phyloP scores from a whole-genome alignment of 75 land plant genomes.

The Sequoiadendron giganteum region DNA sequence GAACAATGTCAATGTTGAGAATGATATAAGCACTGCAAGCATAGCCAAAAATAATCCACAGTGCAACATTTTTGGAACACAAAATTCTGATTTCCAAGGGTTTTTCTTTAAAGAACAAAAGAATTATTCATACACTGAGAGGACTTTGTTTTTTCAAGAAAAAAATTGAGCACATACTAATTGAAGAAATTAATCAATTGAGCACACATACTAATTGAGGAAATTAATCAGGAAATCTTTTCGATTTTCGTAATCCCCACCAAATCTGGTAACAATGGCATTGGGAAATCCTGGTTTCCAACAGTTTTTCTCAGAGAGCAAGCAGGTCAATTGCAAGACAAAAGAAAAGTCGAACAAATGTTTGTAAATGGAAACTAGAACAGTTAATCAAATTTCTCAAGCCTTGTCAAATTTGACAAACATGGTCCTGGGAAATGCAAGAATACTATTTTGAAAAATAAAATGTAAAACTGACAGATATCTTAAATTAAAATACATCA shows the following conservation, averaged over 20 bases:
- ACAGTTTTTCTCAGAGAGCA: not conserved
- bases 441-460: not conserved
- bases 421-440: not conserved
- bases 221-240: not conserved
- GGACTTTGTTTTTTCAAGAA: not conserved
- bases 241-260: not conserved
- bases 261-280: not conserved
- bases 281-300: not conserved
- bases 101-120: too few species aligned
- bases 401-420: not conserved
- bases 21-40: not conserved
- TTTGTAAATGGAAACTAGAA: not conserved
- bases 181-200: not conserved
- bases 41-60: not conserved
- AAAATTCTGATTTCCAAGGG: not conserved
- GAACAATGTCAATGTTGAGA: not conserved
- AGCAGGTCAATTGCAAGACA: not conserved
- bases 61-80: not conserved
- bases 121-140: not conserved
- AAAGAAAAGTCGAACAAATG: not conserved
- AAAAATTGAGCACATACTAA: not conserved
- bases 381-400: not conserved
- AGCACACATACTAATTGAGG: too few species aligned
- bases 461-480: too few species aligned
- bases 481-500: too few species aligned